These are phyloP conservation scores for Cryomyces minteri DNA, from an alignment of 495 filamentous ascomycete genomes.

Conservation along the genomic window DNA sequence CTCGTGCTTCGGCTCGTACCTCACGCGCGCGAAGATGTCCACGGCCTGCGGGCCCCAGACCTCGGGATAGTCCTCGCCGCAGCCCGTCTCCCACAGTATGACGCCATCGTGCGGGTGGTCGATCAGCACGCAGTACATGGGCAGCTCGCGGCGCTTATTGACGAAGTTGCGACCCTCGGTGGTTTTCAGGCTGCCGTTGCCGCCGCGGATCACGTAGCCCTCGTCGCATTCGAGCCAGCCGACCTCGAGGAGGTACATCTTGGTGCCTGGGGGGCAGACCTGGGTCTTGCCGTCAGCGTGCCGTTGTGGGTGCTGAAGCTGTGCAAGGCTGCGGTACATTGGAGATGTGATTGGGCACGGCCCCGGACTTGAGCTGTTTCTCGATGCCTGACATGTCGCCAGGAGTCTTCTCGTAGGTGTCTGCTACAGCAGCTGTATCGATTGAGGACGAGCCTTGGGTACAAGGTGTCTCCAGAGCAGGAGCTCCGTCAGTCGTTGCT, in stretches of 20 bases:
- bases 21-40: conserved; percentile 29
- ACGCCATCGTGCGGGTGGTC: conserved; percentile 30
- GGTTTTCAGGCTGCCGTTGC: conserved; percentile 4
- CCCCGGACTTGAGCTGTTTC: conserved; percentile 7
- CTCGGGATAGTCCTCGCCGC: conserved; percentile 26
- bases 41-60: conserved; percentile 19
- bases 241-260: conserved; percentile 10
- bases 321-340: not conserved
- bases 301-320: no score
- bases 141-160: conserved; percentile 8
- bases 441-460: no score
- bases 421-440: no score
- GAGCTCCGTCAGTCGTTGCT: no score
- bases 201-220: conserved; percentile 10
- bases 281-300: not conserved
- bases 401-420: no score
- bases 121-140: conserved; percentile 24
- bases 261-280: conserved; percentile 9
- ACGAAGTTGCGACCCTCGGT: conserved; percentile 7
- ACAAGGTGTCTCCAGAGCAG: no score
- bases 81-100: conserved; percentile 34
- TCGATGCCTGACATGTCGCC: not conserved
- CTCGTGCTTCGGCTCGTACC: not conserved
- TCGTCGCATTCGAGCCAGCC: conserved; percentile 12
- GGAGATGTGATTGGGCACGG: conserved; percentile 8